Evolutionary conservation across 345 rosid species (phyloP), one percentile per base, ranked within the genome.

Genomic region (Orychophragmus violaceus): DNA sequence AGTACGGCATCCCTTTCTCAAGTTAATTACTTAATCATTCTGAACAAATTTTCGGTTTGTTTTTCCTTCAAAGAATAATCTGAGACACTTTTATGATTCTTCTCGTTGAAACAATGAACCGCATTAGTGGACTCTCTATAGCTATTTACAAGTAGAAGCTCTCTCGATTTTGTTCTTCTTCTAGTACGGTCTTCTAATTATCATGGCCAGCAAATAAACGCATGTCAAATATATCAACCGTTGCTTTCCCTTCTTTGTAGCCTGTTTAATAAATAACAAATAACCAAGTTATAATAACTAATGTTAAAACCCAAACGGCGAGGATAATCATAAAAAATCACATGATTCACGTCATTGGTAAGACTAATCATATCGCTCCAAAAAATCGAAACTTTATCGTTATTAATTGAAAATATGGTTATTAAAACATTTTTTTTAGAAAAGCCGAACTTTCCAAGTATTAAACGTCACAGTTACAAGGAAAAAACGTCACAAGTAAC

Each of bases 171-270:
- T 44, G 28, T 29, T 45, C 16, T 49, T 56, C 62, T 76, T 66
- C 68, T 83, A 89, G 62, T 64, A 78, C 39, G 57, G 77, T 80
- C 92, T 81, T 83, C 89, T 80, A 82, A 72, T 73, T 62, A 87
- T 69, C 79, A 83, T 82, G 59, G 80, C 78, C 83, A 94, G 51
- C 82, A 84, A 83, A 83, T 59, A 82, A 68, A 85, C 76, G 74
- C 80, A 80, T 83, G 80, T 78, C 85, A 81, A 81, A 84, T 76
- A 69, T 75, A 82, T 69, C 80, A 83, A 64, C 83, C 85, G 62
- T 79, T 80, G 84, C 61, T 81, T 64, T 74, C 70, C 91, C 82
- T 37, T 77, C 61, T 76, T 82, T 62, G 82, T 69, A 8, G 64
- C 96, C 99, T 94, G 95, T 76, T 85, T 46, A 66, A 71, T 50